These are phyloP conservation scores for Pterocarpus macrocarpus DNA, from an alignment of 306 rosid genomes.

Conservation along the genomic window DNA sequence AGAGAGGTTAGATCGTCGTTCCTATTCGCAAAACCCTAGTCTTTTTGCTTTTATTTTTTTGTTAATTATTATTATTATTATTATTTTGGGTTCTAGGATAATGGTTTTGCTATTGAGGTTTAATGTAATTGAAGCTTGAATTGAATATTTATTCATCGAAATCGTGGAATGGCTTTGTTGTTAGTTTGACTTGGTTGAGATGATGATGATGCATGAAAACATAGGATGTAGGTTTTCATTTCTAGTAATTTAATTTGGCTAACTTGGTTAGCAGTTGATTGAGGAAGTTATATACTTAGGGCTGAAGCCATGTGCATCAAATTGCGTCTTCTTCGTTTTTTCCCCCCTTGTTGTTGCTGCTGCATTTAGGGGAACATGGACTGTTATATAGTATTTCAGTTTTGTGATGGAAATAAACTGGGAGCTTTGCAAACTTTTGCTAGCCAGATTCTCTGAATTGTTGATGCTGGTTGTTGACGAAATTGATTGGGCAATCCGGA, in stretches of 20 bases:
- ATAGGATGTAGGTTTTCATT: slow-evolving; percentile 1
- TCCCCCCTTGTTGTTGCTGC: neutral
- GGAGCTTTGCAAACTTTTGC: neutral
- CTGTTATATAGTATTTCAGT: slow-evolving; percentile 21
- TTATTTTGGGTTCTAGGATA: neutral
- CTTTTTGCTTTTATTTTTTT: neutral
- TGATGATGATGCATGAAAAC: slow-evolving; percentile 24
- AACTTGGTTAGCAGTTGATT: slow-evolving; percentile 3
- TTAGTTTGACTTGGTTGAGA: slow-evolving; percentile 15
- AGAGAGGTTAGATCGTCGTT: slow-evolving; percentile 68
- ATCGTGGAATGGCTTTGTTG: slow-evolving; percentile 26
- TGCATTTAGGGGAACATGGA: neutral
- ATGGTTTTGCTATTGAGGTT: slow-evolving; percentile 8
- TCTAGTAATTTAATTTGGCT: slow-evolving; percentile 37
- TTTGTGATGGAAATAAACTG: slow-evolving; percentile 3
- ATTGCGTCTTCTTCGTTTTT: slow-evolving; percentile 14
- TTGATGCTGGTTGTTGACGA: slow-evolving; percentile 6
- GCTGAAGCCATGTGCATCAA: slow-evolving; percentile 12
- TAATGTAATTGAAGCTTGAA: slow-evolving; percentile 30
- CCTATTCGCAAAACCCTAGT: slow-evolving; percentile 51
- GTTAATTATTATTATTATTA: too few species aligned
- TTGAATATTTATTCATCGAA: slow-evolving; percentile 26
- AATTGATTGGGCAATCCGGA: slow-evolving; percentile 35
- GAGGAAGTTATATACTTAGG: slow-evolving; percentile 29
- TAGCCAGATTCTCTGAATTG: slow-evolving; percentile 25